Conservation (phyloP, 2,329 filamentous ascomycete species). For the Byssoonygena ceratinophila region DNA sequence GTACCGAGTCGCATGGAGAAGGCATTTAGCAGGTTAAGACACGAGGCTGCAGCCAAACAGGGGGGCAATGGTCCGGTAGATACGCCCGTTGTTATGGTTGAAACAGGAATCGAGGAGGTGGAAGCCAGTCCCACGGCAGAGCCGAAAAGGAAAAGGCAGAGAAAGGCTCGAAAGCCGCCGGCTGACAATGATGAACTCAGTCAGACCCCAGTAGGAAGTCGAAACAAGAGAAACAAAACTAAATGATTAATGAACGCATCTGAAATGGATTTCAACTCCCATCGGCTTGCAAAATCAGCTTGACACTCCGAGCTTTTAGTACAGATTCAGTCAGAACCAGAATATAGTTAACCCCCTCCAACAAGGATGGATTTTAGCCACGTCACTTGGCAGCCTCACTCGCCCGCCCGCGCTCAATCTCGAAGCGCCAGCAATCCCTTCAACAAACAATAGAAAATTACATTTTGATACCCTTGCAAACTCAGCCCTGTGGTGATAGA, state of each 20-base stretch:
- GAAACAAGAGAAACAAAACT: slow-evolving; percentile 1
- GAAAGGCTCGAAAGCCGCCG: neutral
- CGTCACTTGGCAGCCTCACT: too few relatives aligned
- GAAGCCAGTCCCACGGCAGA: neutral
- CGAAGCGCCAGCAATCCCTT: too few relatives aligned
- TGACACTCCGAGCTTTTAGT: too few relatives aligned
- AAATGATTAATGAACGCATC: neutral
- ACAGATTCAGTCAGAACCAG: too few relatives aligned
- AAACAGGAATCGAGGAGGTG: neutral
- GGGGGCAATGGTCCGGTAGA: neutral
- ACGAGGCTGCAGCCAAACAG: slow-evolving; percentile 37
- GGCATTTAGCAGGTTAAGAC: slow-evolving; percentile 58
- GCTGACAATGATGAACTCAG: neutral
- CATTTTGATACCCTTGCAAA: neutral
- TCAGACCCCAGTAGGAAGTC: neutral
- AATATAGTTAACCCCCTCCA: too few relatives aligned
- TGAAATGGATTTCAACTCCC: neutral
- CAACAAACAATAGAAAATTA: neutral
- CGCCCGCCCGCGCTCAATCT: too few relatives aligned
- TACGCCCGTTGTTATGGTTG: neutral
- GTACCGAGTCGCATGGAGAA: slow-evolving; percentile 65
- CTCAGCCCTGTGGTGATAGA: too few relatives aligned
- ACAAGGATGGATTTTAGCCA: too few relatives aligned
- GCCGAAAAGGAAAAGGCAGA: slow-evolving; percentile 2
- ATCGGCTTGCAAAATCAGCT: too few relatives aligned